Base-by-base conservation (phyloP, 2,329 filamentous ascomycete genomes). In the Claviceps citrina region DNA sequence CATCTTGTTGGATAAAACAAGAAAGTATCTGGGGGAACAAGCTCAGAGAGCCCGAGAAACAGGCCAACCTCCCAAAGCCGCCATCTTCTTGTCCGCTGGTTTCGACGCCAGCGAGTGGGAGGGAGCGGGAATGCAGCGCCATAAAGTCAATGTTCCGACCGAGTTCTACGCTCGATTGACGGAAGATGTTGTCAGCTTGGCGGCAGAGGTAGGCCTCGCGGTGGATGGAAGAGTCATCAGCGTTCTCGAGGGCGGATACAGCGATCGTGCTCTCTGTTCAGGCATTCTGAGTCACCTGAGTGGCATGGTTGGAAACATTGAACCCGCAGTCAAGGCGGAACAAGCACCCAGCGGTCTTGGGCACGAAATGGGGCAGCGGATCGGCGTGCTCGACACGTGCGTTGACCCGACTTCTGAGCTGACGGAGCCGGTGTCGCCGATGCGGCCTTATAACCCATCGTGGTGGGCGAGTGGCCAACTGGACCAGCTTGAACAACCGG, bases 81-180 rank as follows among this genome's bases (percentile, higher is more conserved):
- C 84, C 26, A 86, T 98, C 34, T 98, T 98, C 62, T 64, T 98
- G 37, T 96, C 89, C 34, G 87, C 91, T 2, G 93, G 91, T 0
- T 98, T 98, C 48, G 91, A 98, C 61, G 91, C 91, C 3, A 95
- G 87, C 54, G 86, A 98, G 56, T 93, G 84, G 78, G 91, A 98
- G 58, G 78, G 82, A 15, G 68, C 73, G 4, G 85, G 84, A 3
- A 98, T 98, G 91, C 91, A 98, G 60, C 74, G 91, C 35, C 91
- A 98, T 59, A 81, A 83, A 43, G 87, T 94, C 52, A 94, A 94
- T 53, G 91, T 98, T 2, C 89, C 91, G 0, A 98, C 89, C 0
- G 84, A 89, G 39, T 98, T 98, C 56, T 98, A 96, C 55, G 91
- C 91, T 36, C 77, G 82, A 1, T 81, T 98, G 47, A 89, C 89